Evolutionary conservation across 768 basidiomycete species (phyloP), one percentile per base, ranked within the genome.

Genomic region (Kockovaella imperatae): DNA sequence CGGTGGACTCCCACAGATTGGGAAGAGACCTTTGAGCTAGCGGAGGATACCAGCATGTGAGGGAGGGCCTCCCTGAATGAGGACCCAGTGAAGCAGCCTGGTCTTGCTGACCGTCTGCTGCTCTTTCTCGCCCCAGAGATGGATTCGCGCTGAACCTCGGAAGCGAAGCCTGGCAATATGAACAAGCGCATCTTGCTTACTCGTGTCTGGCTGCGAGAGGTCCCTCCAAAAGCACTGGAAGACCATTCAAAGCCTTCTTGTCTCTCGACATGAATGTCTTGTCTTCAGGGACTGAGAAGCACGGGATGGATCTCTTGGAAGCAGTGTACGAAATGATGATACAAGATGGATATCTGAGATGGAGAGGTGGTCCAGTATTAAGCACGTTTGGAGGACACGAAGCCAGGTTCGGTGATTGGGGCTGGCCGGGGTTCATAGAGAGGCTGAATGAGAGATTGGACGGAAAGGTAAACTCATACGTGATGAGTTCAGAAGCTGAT

Each of bases 241-340:
- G 29, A 29, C n/a, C 24, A 31, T 44, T 67, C 47, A 52, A 56
- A 26, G 58, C 71, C 4, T 67, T 67, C 50, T 36, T 72, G 4
- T 64, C 61, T 3, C 54, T 72, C 43, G 71, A 72, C 45, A 60
- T 70, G 63, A 67, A 67, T 47, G 68, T 69, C 24, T 51, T 67
- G 3, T 68, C 69, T 3, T 52, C 47, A 5, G 17, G 52, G 1
- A 48, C 49, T 5, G 4, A 7, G 0, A 38, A 49, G 14, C 60
- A 70, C 32, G 56, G 50, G 10, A n/a, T 39, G 1, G 14, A 26
- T 2, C 40, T 72, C 0, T 35, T 53, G 3, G 47, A 45, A 0
- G 50, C 55, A 13, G 50, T 68, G 4, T 15, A 21, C 17, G 46
- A 48, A 15, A 18, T 68, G 2, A 15, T 61, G 28, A 34, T 28